Conservation (phyloP, 2,329 filamentous ascomycete species). For the Colletotrichum sp. region DNA sequence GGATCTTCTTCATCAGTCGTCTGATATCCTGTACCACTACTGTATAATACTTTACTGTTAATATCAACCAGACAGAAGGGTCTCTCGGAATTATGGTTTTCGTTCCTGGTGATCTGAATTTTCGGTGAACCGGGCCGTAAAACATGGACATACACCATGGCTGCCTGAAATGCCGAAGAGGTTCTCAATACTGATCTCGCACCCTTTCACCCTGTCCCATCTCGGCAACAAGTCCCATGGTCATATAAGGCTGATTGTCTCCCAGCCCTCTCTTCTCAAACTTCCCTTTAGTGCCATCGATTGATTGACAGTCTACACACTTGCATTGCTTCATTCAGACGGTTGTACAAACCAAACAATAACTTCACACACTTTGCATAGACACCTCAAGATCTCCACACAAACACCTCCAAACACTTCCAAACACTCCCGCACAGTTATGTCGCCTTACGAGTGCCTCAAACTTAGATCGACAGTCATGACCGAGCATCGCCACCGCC, state of each 20-base stretch:
- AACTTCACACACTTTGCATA: background rate
- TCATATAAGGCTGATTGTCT: background rate
- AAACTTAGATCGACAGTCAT: background rate
- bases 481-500: background rate
- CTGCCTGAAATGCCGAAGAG: background rate
- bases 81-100: background rate
- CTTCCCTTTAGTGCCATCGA: background rate
- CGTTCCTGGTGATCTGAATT: background rate
- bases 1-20: conserved; percentile 1
- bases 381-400: background rate
- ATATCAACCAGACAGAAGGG: background rate
- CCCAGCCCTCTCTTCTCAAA: background rate
- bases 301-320: background rate
- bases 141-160: background rate
- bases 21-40: conserved; percentile 20
- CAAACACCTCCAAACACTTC: background rate
- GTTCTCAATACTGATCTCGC: background rate
- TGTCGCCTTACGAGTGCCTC: background rate
- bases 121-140: background rate
- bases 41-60: conserved; percentile 13
- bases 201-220: background rate
- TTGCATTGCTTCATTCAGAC: background rate
- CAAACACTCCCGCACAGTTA: background rate
- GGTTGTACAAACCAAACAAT: background rate
- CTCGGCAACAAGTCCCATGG: background rate